Evolutionary conservation across 148 eudicot genomes (phyloP), one percentile per base, ranked within the genome.

Genomic region (Euryodendron excelsum): DNA sequence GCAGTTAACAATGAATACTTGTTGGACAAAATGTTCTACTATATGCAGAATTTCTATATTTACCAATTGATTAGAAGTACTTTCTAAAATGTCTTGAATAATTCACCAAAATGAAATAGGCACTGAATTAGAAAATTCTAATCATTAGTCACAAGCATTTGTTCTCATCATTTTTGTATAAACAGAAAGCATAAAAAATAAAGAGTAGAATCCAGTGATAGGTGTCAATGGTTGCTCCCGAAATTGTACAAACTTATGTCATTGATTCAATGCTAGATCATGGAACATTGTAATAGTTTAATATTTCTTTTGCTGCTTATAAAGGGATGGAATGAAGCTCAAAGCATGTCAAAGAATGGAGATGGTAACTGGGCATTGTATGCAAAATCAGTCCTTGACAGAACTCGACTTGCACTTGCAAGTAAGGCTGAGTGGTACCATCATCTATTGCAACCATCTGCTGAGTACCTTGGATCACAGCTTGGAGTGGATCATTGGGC

Each of bases 321-420:
- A 45, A 76, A 96, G 99, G 99, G 98, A 58, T 96, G 99, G 99
- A 81, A 85, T 77, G 81, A 78, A 83, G 98, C 97, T 23, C 77
- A 88, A 31, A 85, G 78, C 87, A 93, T 91, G 97, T 79, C 83
- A 18, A 93, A 82, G 68, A 84, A 75, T 79, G 84, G 89, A 74
- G 90, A 93, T 69, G 85, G 81, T 69, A 80, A 86, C 21, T 96
- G 97, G 97, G 98, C 98, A 65, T 80, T 96, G 80, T 96, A 89
- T 79, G 99, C 99, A 74, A 96, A 96, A 83, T 90, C 99, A 66
- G 94, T 96, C 79, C 98, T 96, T 80, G 99, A 96, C 86, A 87
- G 98, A 86, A 90, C 93, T 48, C 93, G 99, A 47, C 86, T 96
- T 78, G 81, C 98, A 69, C 97, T 96, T 78, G 82, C 94, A 78